Percentiles rank a stretch among this genome's conserved stretches.
Evolutionary conservation across 176 grass and related monocot genomes (phyloP).

Genomic region (Hordeum marinum): DNA sequence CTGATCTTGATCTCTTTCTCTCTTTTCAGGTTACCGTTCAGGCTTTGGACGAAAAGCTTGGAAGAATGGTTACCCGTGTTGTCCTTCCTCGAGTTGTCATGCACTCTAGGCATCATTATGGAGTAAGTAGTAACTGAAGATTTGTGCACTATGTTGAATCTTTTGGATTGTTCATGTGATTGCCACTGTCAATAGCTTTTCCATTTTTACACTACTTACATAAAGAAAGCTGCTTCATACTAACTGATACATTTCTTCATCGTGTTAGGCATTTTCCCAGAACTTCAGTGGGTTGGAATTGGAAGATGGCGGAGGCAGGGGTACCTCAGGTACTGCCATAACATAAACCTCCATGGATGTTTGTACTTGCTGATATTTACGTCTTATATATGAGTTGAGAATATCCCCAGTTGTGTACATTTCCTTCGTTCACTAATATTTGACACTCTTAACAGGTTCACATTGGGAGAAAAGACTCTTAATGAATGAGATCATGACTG

Average conservation of each 20-base stretch:
- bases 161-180: background rate
- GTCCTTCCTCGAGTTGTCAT: conserved; percentile 95
- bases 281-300: conserved; percentile 96
- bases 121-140: conserved; percentile 58
- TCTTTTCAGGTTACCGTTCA: conserved; percentile 77
- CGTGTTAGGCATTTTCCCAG: conserved; percentile 79
- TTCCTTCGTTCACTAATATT: conserved; percentile 9
- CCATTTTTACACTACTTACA: conserved; percentile 7
- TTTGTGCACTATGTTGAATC: background rate
- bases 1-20: background rate
- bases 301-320: conserved; percentile 97
- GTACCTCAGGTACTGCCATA: conserved; percentile 79
- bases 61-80: conserved; percentile 83
- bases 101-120: conserved; percentile 98
- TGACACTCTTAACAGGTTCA: conserved; percentile 49
- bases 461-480: conserved; percentile 99
- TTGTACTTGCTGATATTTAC: background rate
- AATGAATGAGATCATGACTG: conserved; percentile 99
- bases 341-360: background rate
- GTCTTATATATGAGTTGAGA: background rate
- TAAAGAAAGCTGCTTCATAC: background rate
- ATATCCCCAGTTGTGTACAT: background rate
- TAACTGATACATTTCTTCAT: conserved; percentile 12
- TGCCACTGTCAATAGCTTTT: background rate
- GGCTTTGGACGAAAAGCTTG: conserved; percentile 89